Evolutionary conservation across 352 stramenopile species (phyloP), one percentile per base, ranked within the genome.

Genomic region (Globisporangium alternatum): DNA sequence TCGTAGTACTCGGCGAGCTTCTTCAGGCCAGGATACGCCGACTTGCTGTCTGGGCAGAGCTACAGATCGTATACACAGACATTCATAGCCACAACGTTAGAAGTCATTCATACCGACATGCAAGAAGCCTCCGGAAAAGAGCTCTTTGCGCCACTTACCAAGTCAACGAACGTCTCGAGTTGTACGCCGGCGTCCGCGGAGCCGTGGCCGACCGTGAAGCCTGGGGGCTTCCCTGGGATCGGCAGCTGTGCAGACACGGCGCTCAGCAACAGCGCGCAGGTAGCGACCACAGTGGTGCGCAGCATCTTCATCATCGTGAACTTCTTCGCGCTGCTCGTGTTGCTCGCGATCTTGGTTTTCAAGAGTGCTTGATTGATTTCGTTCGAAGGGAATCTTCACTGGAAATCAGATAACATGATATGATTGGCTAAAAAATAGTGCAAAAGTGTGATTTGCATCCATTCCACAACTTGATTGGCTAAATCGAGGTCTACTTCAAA

Each of bases 111-210:
- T 41, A 28, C 5, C 30, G 0, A 28, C 28, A 25, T 41, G 28
- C 9, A 2, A 13, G 7, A 25, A 13, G 17, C 0, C 8, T 17
- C 17, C 33, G 21, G 12, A 25, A 19, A 60, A n/a, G 22, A 65
- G 22, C 31, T 33, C n/a, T 35, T 53, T 12, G 15, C 15, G 2
- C 7, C 17, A n/a, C 65, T 19, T 60, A 89, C 83, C 77, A 93
- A 64, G 58, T 95, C 84, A n/a, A 95, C 74, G 63, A 89, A 95
- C 25, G 82, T 86, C 72, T 95, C 86, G 44, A 95, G 78, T 67
- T 95, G 86, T 35, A 95, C 79, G 35, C 78, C 74, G 2, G 86
- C 86, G 17, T 78, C 64, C 5, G 81, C 76, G 13, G 44, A 71
- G 6, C 86, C 83, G 2, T 75, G 51, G 15, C 81, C 80, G 19